Conservation (phyloP, 1,284 basidiomycete genomes). For the Lentinus polychrous region DNA sequence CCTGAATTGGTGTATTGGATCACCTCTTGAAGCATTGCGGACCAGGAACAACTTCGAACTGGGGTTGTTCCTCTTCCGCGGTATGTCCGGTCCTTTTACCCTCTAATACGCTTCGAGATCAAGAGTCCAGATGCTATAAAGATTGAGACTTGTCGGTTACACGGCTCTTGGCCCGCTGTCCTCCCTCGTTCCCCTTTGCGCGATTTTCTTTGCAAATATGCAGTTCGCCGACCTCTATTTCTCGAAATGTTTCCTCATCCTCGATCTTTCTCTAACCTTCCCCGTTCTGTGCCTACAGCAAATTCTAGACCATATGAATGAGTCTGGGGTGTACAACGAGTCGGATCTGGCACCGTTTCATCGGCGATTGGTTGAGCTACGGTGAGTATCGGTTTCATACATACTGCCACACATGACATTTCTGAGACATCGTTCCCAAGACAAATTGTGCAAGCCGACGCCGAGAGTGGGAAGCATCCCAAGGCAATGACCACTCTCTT, state of each 20-base stretch:
- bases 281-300: slow-evolving; percentile 46
- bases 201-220: too few relatives aligned
- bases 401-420: neutral
- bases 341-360: slow-evolving; percentile 83
- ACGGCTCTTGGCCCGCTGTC: too few relatives aligned
- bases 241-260: neutral
- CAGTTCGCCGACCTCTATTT: too few relatives aligned
- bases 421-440: slow-evolving; percentile 12
- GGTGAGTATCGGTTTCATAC: slow-evolving; percentile 27
- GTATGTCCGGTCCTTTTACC: too few relatives aligned
- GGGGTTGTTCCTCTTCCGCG: too few relatives aligned
- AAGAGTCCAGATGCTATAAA: too few relatives aligned
- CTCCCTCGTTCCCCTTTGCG: too few relatives aligned
- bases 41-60: too few relatives aligned
- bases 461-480: slow-evolving; percentile 78
- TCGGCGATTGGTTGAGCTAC: slow-evolving; percentile 71
- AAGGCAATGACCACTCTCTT: slow-evolving; percentile 87
- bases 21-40: too few relatives aligned
- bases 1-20: too few relatives aligned
- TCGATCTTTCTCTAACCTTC: slow-evolving; percentile 5
- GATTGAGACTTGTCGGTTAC: too few relatives aligned
- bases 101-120: too few relatives aligned
- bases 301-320: slow-evolving; percentile 91
- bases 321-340: slow-evolving; percentile 90
- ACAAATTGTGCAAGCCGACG: slow-evolving; percentile 77